Evolutionary conservation across 2,329 filamentous ascomycete species (phyloP).

Genomic region (Fonsecaea multimorphosa): DNA sequence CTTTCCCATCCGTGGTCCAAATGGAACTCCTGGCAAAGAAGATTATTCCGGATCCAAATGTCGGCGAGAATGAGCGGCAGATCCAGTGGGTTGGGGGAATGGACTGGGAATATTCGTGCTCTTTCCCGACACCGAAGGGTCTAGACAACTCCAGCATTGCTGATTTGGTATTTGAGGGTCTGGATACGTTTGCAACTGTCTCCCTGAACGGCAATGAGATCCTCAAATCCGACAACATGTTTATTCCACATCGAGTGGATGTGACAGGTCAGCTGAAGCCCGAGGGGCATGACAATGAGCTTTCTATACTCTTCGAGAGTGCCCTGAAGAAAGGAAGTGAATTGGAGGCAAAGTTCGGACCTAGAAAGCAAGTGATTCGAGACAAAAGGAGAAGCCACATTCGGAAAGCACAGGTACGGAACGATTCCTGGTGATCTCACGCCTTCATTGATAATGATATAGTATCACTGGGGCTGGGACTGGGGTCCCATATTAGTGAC

Average conservation of each 20-base stretch:
- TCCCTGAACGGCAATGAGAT: slow-evolving; percentile 70
- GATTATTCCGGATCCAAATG: slow-evolving; percentile 63
- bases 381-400: slow-evolving; percentile 49
- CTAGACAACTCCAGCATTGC: slow-evolving; percentile 49
- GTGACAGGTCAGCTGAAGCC: slow-evolving; percentile 20
- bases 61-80: slow-evolving; percentile 74
- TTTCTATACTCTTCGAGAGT: slow-evolving; percentile 57
- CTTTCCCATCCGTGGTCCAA: slow-evolving; percentile 18
- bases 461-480: slow-evolving; percentile 64
- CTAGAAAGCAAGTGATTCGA: not conserved
- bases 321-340: slow-evolving; percentile 37
- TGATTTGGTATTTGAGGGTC: slow-evolving; percentile 73
- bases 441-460: not conserved
- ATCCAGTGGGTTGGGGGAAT: slow-evolving; percentile 78
- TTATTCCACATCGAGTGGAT: slow-evolving; percentile 72
- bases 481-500: slow-evolving; percentile 71
- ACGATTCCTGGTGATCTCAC: slow-evolving; percentile 45
- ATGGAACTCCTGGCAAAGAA: slow-evolving; percentile 35
- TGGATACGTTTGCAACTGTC: slow-evolving; percentile 80
- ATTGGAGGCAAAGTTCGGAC: slow-evolving; percentile 2
- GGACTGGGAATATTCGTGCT: slow-evolving; percentile 65
- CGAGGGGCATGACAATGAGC: slow-evolving; percentile 42
- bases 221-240: slow-evolving; percentile 79
- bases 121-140: slow-evolving; percentile 49
- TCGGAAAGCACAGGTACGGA: slow-evolving; percentile 62